Evolutionary conservation across 208 protist species (phyloP).

Genomic region (Endotrypanum monterogeii): DNA sequence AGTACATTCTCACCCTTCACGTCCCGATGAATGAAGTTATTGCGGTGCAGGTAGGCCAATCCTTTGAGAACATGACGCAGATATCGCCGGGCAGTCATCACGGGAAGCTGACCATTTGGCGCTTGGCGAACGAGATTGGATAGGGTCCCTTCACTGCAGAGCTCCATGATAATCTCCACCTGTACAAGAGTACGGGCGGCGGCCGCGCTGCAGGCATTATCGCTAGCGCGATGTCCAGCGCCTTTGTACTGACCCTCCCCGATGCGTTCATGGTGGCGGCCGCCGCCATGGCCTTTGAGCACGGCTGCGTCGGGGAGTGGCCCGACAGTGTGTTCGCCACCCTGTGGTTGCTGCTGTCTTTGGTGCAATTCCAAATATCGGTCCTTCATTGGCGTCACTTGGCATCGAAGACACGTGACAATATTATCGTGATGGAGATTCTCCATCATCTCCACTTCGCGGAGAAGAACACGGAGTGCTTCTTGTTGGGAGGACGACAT

Average conservation of each 20-base stretch:
- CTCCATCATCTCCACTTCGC: conserved; percentile 87
- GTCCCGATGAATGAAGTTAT: conserved; percentile 84
- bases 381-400: conserved; percentile 55
- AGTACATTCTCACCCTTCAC: conserved; percentile 91
- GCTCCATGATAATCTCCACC: conserved; percentile 89
- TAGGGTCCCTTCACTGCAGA: conserved; percentile 71
- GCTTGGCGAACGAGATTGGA: conserved; percentile 49
- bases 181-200: conserved; percentile 32
- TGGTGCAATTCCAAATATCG: conserved; percentile 27
- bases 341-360: conserved; percentile 12
- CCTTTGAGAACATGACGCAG: conserved; percentile 79
- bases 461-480: conserved; percentile 43
- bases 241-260: neutral
- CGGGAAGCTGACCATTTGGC: conserved; percentile 52
- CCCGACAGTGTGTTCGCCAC: neutral
- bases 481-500: conserved; percentile 43
- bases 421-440: conserved; percentile 80
- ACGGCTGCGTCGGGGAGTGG: neutral
- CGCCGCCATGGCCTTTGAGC: neutral
- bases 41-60: conserved; percentile 77
- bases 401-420: conserved; percentile 77
- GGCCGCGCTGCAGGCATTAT: neutral
- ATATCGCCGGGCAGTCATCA: conserved; percentile 50
- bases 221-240: neutral
- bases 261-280: neutral